Conservation (phyloP, 2,329 filamentous ascomycete genomes). For the Pezicula rhizophila region DNA sequence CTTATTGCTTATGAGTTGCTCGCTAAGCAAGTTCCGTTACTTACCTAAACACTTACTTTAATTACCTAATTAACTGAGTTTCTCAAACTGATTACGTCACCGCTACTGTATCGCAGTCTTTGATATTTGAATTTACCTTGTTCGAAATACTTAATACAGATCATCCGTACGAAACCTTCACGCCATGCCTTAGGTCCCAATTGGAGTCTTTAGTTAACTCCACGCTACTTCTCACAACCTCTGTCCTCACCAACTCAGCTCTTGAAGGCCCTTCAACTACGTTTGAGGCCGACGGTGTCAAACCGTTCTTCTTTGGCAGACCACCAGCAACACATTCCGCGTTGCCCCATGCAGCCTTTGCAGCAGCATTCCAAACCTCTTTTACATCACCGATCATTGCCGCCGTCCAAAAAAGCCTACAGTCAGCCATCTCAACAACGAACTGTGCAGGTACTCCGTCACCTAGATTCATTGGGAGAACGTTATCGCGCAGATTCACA, state of each 20-base stretch:
- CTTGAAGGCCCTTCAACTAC: background rate
- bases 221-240: conserved; percentile 2
- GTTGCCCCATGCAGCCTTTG: conserved; percentile 30
- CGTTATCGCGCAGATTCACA: conserved; percentile 34
- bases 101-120: no score
- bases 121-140: no score
- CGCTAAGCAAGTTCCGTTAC: no score
- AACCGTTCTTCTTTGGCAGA: no score
- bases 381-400: conserved; percentile 42
- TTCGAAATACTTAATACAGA: no score
- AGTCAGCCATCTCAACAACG: conserved; percentile 52
- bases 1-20: no score
- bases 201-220: background rate
- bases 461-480: conserved; percentile 19
- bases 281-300: no score
- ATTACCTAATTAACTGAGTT: no score
- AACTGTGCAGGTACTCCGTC: conserved; percentile 46
- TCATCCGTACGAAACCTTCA: conserved; percentile 2
- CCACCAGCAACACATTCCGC: conserved; percentile 22
- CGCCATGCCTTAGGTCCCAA: conserved; percentile 3
- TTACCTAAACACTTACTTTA: no score
- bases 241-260: background rate
- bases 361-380: conserved; percentile 41
- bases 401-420: conserved; percentile 50
- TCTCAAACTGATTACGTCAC: no score